phyloP scores from a whole-genome alignment of 176 grass and related monocot genomes.

The Oryza coarctata region DNA sequence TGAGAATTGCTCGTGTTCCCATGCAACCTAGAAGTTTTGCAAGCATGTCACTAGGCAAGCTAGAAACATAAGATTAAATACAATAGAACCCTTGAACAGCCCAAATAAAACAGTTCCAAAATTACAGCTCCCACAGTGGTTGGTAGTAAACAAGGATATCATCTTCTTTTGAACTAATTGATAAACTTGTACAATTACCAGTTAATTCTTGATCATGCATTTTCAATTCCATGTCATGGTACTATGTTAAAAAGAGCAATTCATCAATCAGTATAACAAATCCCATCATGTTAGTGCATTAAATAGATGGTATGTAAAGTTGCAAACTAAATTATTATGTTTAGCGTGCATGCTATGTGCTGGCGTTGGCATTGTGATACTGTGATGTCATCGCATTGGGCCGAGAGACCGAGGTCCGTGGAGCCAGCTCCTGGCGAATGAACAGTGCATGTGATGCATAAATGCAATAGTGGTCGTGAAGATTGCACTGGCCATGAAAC shows the following conservation, averaged over 20 bases:
- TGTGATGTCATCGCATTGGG: too few relatives aligned
- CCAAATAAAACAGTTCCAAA: conserved; percentile 24
- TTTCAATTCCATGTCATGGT: background rate
- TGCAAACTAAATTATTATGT: background rate
- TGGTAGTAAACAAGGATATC: conserved; percentile 20
- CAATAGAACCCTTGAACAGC: background rate
- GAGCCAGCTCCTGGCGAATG: too few relatives aligned
- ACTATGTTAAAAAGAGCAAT: background rate
- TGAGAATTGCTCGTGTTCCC: conserved; percentile 99
- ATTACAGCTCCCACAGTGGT: conserved; percentile 1
- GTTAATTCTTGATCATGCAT: conserved; percentile 16
- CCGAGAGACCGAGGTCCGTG: too few relatives aligned
- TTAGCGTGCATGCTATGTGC: background rate
- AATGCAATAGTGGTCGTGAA: background rate
- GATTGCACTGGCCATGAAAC: background rate
- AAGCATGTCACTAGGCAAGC: background rate
- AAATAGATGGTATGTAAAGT: conserved; percentile 1
- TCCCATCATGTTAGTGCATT: background rate
- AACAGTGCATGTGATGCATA: background rate
- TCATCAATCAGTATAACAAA: background rate
- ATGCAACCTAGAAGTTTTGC: conserved; percentile 76
- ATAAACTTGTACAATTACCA: too few relatives aligned
- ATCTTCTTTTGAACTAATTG: too few relatives aligned
- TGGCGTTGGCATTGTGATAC: too few relatives aligned
- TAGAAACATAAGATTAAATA: conserved; percentile 4